phyloP scores from a whole-genome alignment of 345 rosid species.

The Boechera retrofracta region DNA sequence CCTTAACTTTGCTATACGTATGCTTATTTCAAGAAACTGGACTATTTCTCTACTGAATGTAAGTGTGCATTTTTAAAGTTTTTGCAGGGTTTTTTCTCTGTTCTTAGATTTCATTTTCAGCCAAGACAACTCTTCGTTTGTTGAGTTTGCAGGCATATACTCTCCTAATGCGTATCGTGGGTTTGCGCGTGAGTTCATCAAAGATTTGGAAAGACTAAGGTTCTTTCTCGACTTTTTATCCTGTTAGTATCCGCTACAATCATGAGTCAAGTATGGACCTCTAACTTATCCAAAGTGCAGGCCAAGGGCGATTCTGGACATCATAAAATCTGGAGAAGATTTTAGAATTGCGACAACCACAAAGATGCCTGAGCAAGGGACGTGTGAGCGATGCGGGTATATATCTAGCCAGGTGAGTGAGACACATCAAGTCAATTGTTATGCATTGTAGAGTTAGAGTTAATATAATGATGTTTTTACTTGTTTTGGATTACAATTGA shows the following conservation, averaged over 20 bases:
- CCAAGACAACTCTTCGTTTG: not conserved
- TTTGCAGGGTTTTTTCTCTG: not conserved
- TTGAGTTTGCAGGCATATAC: slow-evolving; percentile 70
- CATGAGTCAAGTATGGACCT: not conserved
- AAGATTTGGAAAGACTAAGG: slow-evolving; percentile 96
- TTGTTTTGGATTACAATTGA: slow-evolving; percentile 17
- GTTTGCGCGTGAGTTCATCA: slow-evolving; percentile 93
- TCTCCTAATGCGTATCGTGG: slow-evolving; percentile 98
- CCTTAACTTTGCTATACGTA: slow-evolving; percentile 77
- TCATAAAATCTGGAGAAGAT: slow-evolving; percentile 85
- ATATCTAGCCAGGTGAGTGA: slow-evolving; percentile 86
- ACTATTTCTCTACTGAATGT: slow-evolving; percentile 99
- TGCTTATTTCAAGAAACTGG: slow-evolving; percentile 96
- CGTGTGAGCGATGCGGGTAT: slow-evolving; percentile 89
- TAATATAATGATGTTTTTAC: not conserved
- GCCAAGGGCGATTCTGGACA: slow-evolving; percentile 90
- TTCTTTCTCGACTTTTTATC: slow-evolving; percentile 7
- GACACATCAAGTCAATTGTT: not conserved
- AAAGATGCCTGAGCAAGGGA: slow-evolving; percentile 98
- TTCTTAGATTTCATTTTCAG: not conserved
- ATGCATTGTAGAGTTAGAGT: not conserved
- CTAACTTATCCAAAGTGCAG: slow-evolving; percentile 48
- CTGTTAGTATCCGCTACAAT: not conserved
- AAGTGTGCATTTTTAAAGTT: slow-evolving; percentile 38
- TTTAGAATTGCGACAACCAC: slow-evolving; percentile 81